Percentiles rank a stretch among this genome's conserved stretches.
phyloP scores from a whole-genome alignment of 306 rosid species.

The Lagenaria siceraria region DNA sequence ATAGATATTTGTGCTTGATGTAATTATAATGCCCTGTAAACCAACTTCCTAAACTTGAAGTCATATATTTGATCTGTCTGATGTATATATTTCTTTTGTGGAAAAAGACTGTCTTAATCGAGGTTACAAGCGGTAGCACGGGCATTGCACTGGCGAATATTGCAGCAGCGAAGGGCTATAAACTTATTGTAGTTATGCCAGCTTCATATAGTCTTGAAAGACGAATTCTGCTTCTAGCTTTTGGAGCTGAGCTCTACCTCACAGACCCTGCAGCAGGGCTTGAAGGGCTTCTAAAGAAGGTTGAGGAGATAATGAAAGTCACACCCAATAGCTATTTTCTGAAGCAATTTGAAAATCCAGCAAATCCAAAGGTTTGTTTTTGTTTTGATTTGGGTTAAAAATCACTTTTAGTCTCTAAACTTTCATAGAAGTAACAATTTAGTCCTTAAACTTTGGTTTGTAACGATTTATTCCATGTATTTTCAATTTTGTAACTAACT shows the following conservation, averaged over 20 bases:
- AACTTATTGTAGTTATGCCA: conserved; percentile 41
- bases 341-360: conserved; percentile 49
- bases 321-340: conserved; percentile 42
- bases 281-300: conserved; percentile 34
- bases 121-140: conserved; percentile 66
- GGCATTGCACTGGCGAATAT: conserved; percentile 71
- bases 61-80: conserved; percentile 1
- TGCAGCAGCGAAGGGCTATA: conserved; percentile 63
- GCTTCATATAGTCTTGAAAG: conserved; percentile 48
- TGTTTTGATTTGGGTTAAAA: not conserved
- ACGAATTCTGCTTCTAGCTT: conserved; percentile 46
- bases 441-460: too few relatives aligned
- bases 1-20: not conserved
- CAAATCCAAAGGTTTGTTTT: conserved; percentile 45
- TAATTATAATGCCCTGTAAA: not conserved
- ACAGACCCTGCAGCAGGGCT: conserved; percentile 52
- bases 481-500: too few relatives aligned
- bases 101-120: conserved; percentile 50
- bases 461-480: too few relatives aligned
- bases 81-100: not conserved
- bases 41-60: not conserved
- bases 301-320: conserved; percentile 30
- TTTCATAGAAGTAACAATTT: too few relatives aligned
- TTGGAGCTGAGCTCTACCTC: conserved; percentile 60
- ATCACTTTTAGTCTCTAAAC: too few relatives aligned